phyloP scores from a whole-genome alignment of 75 land plant species.

The Picea glauca region DNA sequence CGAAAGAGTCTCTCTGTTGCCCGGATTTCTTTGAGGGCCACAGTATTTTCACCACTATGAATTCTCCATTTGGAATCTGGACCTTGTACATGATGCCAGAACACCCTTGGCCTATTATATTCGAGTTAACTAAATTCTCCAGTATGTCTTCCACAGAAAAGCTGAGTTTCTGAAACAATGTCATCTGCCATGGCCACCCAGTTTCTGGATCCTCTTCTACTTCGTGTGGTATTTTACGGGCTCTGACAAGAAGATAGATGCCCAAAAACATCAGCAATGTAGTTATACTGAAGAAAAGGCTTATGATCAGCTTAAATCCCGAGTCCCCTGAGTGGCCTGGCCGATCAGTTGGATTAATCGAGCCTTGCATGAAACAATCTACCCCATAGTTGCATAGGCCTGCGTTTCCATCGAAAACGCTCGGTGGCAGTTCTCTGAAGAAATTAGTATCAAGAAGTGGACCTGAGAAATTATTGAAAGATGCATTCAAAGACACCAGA shows the following conservation, averaged over 20 bases:
- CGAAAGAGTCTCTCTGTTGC: conserved; percentile 42
- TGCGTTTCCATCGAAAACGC: conserved; percentile 57
- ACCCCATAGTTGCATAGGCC: no score
- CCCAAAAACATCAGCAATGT: conserved; percentile 36
- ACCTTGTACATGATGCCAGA: no score
- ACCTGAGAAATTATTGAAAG: conserved; percentile 74
- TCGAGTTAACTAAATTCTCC: no score
- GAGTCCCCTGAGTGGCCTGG: not conserved
- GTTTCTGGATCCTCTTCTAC: no score
- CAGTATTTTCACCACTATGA: conserved; percentile 84
- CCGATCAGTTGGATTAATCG: not conserved
- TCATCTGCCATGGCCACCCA: no score
- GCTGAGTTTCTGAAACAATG: no score
- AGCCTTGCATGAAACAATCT: no score
- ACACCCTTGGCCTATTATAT: no score
- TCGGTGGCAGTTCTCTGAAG: conserved; percentile 63
- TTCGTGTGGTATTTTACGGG: no score
- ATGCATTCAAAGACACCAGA: no score
- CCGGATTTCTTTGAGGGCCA: conserved; percentile 37
- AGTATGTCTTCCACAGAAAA: no score
- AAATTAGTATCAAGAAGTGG: conserved; percentile 57
- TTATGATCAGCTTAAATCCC: conserved; percentile 18
- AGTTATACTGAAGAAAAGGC: conserved; percentile 38
- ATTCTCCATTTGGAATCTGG: no score
- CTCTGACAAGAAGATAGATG: conserved; percentile 29